Evolutionary conservation across 805 yeast genomes (phyloP).

Genomic region (Candida succiphila): DNA sequence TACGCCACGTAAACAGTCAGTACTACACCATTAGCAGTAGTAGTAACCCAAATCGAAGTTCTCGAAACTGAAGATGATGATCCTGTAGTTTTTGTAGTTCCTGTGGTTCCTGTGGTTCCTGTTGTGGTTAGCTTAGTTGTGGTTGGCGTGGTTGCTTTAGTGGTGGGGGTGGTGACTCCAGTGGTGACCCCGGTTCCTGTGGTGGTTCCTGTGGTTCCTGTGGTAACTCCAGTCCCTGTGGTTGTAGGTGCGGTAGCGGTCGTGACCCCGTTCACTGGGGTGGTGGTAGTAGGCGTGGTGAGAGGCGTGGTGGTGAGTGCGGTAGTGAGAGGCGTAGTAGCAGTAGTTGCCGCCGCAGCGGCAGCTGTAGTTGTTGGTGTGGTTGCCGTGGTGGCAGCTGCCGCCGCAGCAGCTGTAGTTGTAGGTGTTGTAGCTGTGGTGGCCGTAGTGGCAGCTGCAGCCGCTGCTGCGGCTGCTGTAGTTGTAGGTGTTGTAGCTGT

Average conservation of each 20-base stretch:
- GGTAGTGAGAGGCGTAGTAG: conserved; percentile 5
- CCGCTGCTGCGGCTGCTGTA: conserved; percentile 1
- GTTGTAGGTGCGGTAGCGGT: conserved; percentile 1
- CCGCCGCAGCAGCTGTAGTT: conserved; percentile 2
- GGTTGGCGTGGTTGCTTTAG: conserved; percentile 1
- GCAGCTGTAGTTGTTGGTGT: conserved; percentile 3
- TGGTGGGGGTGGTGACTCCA: conserved; percentile 8
- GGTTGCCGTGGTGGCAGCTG: conserved; percentile 1
- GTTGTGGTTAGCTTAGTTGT: conserved; percentile 1
- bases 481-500: conserved; percentile 3
- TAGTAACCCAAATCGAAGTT: conserved; percentile 41
- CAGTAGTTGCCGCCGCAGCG: conserved; percentile 2
- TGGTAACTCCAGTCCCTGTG: conserved; percentile 1
- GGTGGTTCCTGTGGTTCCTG: conserved; percentile 3
- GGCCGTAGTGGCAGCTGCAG: conserved; percentile 4
- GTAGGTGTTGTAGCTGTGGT: conserved; percentile 3
- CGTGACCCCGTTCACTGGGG: conserved; percentile 1
- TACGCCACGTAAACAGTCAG: conserved; percentile 36
- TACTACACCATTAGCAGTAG: conserved; percentile 29
- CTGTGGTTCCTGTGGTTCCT: neutral
- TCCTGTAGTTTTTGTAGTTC: conserved; percentile 9
- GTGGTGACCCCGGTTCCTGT: conserved; percentile 17
- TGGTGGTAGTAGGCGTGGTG: conserved; percentile 2
- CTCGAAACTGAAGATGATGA: conserved; percentile 16
- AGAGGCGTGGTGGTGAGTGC: conserved; percentile 1